Evolutionary conservation across 2,329 filamentous ascomycete species (phyloP).

Genomic region (Aspergillus alliaceus): DNA sequence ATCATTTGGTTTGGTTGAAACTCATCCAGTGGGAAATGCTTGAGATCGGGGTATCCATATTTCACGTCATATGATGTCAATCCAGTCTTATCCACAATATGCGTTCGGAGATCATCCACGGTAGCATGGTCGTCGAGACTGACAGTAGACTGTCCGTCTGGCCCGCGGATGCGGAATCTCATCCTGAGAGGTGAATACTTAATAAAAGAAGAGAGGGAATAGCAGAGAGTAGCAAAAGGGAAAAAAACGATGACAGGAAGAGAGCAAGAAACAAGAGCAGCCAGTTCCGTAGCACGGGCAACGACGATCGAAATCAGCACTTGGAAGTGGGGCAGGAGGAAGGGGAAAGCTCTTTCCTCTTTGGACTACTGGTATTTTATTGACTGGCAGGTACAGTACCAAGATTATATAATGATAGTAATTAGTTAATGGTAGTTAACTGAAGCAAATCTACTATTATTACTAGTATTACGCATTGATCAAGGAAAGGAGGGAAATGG

Average conservation of each 20-base stretch:
- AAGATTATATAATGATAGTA: too few species aligned
- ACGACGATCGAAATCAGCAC: background rate
- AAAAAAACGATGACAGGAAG: too few species aligned
- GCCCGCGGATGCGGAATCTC: slow-evolving; percentile 73
- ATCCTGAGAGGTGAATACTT: slow-evolving; percentile 49
- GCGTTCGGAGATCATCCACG: slow-evolving; percentile 39
- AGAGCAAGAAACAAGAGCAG: background rate
- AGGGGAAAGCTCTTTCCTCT: background rate
- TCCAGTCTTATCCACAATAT: slow-evolving; percentile 60
- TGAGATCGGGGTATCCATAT: slow-evolving; percentile 75
- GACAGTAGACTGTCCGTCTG: slow-evolving; percentile 69
- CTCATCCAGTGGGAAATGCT: slow-evolving; percentile 62
- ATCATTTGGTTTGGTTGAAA: slow-evolving; percentile 52
- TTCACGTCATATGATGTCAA: slow-evolving; percentile 72
- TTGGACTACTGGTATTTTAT: background rate
- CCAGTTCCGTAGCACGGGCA: too few species aligned
- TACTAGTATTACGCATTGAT: too few species aligned
- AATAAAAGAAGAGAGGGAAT: too few species aligned
- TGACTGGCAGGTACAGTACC: too few species aligned
- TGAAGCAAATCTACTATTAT: background rate
- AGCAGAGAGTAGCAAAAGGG: too few species aligned
- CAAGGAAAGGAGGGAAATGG: too few species aligned
- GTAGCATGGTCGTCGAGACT: slow-evolving; percentile 66
- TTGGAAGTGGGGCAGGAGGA: background rate
- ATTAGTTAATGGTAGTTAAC: background rate